Percentiles rank a stretch among this genome's conserved stretches.
phyloP scores from a whole-genome alignment of 257 asterid genomes.

The Solanum habrochaites region DNA sequence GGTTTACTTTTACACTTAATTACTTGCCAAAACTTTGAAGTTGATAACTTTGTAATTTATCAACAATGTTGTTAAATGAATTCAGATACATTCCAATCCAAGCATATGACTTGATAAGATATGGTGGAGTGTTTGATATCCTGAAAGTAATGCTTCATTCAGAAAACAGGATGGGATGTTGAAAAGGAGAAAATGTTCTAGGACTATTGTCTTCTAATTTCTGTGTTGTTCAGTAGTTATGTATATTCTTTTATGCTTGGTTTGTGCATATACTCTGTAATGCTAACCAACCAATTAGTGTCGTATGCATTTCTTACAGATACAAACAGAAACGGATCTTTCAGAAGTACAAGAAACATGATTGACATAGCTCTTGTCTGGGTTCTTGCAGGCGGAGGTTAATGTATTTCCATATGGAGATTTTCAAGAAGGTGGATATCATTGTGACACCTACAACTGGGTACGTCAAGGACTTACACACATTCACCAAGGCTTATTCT shows the following conservation, averaged over 20 bases:
- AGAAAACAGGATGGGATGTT: neutral
- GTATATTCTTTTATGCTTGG: neutral
- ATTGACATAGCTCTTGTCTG: neutral
- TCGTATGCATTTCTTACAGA: neutral
- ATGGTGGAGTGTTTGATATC: neutral
- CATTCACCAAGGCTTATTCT: neutral
- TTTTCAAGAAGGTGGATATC: conserved; percentile 68
- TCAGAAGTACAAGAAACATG: neutral
- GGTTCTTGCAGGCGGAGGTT: conserved; percentile 65
- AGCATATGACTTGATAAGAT: neutral
- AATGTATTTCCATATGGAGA: conserved; percentile 26
- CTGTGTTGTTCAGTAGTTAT: neutral
- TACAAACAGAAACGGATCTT: neutral
- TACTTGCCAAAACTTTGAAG: neutral
- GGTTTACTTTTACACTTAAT: neutral
- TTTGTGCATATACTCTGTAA: neutral
- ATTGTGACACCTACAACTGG: conserved; percentile 93
- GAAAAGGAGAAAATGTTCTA: neutral
- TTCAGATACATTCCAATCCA: neutral
- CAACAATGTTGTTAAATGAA: neutral
- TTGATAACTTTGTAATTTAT: neutral
- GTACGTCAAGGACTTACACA: conserved; percentile 24
- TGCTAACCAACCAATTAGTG: neutral
- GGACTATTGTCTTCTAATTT: neutral
- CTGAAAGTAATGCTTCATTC: neutral